Conservation (phyloP, 2,329 filamentous ascomycete species). For the Penicillium occitanis region DNA sequence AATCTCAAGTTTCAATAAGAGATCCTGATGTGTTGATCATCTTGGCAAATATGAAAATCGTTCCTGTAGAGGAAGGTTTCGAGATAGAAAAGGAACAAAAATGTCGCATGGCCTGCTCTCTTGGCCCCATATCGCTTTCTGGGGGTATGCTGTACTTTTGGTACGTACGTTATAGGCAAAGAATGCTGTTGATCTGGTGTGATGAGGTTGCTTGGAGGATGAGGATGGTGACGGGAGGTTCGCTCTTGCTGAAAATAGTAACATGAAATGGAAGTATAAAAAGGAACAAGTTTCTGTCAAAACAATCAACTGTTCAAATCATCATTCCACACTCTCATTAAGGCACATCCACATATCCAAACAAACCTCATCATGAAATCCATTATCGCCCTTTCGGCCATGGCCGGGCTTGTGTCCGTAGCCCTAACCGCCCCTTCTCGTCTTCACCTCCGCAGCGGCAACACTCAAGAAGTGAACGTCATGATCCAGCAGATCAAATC, state of each 20-base stretch:
- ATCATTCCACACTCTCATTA: background rate
- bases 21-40: background rate
- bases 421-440: background rate
- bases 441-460: background rate
- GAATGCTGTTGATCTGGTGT: background rate
- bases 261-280: background rate
- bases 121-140: background rate
- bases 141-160: background rate
- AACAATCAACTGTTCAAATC: background rate
- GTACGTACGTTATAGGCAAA: background rate
- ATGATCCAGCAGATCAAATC: constrained; percentile 4
- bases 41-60: background rate
- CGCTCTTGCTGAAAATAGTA: background rate
- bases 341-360: background rate
- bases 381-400: background rate
- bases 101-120: background rate
- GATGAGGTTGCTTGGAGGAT: background rate
- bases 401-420: background rate
- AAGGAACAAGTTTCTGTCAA: background rate
- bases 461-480: background rate
- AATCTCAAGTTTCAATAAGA: background rate
- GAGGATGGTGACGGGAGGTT: background rate
- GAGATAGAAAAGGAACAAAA: background rate
- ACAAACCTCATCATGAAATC: background rate
- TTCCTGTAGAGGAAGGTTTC: background rate